Conservation (phyloP, 768 basidiomycete species). For the Russula sp. region DNA sequence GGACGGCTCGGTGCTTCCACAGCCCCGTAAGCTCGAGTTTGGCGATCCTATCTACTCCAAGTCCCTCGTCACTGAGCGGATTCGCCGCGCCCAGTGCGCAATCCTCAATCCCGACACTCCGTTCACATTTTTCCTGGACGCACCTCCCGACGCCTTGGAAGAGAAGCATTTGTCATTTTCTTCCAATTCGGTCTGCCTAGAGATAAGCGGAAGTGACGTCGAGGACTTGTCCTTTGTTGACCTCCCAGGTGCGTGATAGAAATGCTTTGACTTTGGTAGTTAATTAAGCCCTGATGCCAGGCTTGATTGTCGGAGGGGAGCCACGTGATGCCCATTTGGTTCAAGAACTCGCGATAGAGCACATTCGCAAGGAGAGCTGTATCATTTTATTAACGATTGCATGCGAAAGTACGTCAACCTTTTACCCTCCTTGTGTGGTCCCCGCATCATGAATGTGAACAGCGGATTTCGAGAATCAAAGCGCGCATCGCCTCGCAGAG, state of each 20-base stretch:
- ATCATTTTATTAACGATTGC: conserved; percentile 58
- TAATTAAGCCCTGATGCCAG: conserved; percentile 33
- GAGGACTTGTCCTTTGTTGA: conserved; percentile 44
- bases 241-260: conserved; percentile 38
- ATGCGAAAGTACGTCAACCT: conserved; percentile 54
- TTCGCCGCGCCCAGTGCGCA: conserved; percentile 62
- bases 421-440: neutral
- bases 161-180: conserved; percentile 38
- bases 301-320: conserved; percentile 57
- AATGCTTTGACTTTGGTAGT: neutral
- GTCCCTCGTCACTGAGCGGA: conserved; percentile 57
- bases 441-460: neutral
- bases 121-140: conserved; percentile 41
- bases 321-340: conserved; percentile 60
- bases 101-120: conserved; percentile 54
- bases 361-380: conserved; percentile 61
- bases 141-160: conserved; percentile 33
- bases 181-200: conserved; percentile 38
- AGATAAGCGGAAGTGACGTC: conserved; percentile 40
- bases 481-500: conserved; percentile 64
- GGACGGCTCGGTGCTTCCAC: conserved; percentile 37
- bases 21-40: conserved; percentile 31
- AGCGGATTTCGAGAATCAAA: conserved; percentile 84
- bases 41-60: conserved; percentile 48
- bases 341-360: conserved; percentile 52